phyloP scores from a whole-genome alignment of 192 early-diverging fungal genomes.

The Martensiomyces pterosporus region DNA sequence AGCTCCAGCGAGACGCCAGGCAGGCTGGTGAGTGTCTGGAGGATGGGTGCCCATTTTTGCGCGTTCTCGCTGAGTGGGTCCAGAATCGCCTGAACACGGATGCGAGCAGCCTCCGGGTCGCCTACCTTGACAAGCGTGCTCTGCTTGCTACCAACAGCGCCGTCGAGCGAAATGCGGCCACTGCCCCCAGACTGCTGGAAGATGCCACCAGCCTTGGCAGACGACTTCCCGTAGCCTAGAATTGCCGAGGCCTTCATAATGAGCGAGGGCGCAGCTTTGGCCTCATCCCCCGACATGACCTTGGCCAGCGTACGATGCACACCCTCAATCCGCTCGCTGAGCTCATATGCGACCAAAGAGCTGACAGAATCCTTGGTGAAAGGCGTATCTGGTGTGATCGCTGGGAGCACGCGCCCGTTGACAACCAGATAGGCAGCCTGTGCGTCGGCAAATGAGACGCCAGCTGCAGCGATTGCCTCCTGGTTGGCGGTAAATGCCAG shows the following conservation, averaged over 20 bases:
- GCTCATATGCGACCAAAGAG: constrained; percentile 59
- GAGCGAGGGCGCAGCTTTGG: background rate
- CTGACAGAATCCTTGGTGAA: constrained; percentile 59
- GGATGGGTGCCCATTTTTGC: constrained; percentile 72
- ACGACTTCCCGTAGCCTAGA: constrained; percentile 18
- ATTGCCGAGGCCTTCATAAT: constrained; percentile 21
- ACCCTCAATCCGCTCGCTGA: constrained; percentile 43
- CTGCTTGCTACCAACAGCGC: constrained; percentile 5
- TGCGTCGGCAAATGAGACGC: constrained; percentile 9
- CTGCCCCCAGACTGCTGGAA: constrained; percentile 10
- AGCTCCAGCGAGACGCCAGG: constrained; percentile 65
- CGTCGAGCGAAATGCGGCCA: constrained; percentile 10
- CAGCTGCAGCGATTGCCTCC: constrained; percentile 3
- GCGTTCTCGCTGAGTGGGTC: constrained; percentile 77
- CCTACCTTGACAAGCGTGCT: constrained; percentile 6
- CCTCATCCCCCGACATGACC: constrained; percentile 1
- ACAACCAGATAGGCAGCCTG: constrained; percentile 46
- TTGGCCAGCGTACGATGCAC: constrained; percentile 15
- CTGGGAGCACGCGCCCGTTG: constrained; percentile 59
- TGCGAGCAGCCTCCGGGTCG: constrained; percentile 12
- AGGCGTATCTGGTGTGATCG: constrained; percentile 27
- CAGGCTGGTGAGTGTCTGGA: constrained; percentile 63
- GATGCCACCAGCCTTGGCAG: constrained; percentile 9
- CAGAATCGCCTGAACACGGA: constrained; percentile 55
- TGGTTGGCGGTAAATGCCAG: constrained; percentile 13